A percentile compares a stretch with the other conserved stretches of the same genome.
Conservation (phyloP, 163 green algal species). For the Smithsoniella earleae region DNA sequence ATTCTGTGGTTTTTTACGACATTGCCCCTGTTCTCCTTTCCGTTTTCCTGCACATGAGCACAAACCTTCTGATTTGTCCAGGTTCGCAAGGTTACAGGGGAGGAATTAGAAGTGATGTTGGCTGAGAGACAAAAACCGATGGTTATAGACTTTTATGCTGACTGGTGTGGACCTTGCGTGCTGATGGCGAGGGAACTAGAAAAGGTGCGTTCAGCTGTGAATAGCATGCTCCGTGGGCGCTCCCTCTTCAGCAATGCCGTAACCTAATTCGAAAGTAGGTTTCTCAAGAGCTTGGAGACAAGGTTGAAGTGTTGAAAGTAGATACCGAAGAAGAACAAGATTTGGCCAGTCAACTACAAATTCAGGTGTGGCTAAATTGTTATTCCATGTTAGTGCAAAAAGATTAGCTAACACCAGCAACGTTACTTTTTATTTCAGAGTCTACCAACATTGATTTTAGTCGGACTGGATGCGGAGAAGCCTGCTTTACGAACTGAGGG, state of each 20-base stretch:
- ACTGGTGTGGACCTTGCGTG: constrained; percentile 90
- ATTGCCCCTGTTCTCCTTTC: too few species aligned
- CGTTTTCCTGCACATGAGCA: not conserved
- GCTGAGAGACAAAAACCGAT: constrained; percentile 54
- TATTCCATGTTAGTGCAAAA: not conserved
- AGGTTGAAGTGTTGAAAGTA: constrained; percentile 84
- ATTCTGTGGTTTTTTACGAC: not conserved
- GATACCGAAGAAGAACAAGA: constrained; percentile 73
- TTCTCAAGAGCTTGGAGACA: constrained; percentile 69
- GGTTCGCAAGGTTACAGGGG: constrained; percentile 63
- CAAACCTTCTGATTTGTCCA: constrained; percentile 34
- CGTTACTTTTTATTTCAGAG: constrained; percentile 74
- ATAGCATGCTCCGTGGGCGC: not conserved
- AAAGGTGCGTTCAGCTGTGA: constrained; percentile 47
- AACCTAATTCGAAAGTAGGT: constrained; percentile 50
- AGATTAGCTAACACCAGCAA: not conserved
- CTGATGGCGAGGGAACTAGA: constrained; percentile 89
- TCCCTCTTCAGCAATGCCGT: not conserved
- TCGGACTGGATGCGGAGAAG: constrained; percentile 75
- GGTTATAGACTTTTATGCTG: constrained; percentile 94
- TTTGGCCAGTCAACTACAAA: constrained; percentile 59
- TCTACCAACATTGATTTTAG: constrained; percentile 92
- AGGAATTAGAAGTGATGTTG: constrained; percentile 75
- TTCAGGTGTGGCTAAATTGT: constrained; percentile 24
- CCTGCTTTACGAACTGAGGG: constrained; percentile 87